Percentiles rank a stretch among this genome's conserved stretches.
phyloP scores from a whole-genome alignment of 257 asterid genomes.

The Nicotiana paniculata region DNA sequence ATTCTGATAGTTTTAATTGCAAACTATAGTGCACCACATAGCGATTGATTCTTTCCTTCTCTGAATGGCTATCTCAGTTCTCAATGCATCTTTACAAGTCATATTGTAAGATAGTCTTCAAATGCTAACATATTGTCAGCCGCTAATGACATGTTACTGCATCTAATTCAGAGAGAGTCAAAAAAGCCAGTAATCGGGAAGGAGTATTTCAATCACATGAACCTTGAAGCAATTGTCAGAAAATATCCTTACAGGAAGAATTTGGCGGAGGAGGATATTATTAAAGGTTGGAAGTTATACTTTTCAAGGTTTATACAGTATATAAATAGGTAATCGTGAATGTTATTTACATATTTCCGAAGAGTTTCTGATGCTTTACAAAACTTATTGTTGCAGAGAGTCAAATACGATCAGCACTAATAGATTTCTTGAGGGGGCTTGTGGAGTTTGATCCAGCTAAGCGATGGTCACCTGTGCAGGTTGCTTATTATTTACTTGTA shows the following conservation, averaged over 20 bases:
- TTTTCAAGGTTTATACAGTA: conserved; percentile 1
- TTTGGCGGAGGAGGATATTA: conserved; percentile 62
- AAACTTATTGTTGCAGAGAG: conserved; percentile 52
- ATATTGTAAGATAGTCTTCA: background rate
- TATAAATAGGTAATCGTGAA: background rate
- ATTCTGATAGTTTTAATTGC: background rate
- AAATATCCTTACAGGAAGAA: conserved; percentile 82
- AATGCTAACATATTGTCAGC: background rate
- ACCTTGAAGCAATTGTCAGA: conserved; percentile 74
- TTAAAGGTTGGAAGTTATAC: conserved; percentile 53
- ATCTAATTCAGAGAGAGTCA: conserved; percentile 66
- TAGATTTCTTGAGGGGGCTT: conserved; percentile 96
- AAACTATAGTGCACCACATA: background rate
- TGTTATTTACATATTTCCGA: conserved; percentile 14
- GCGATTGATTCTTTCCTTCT: background rate
- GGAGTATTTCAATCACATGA: conserved; percentile 89
- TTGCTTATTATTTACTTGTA: conserved; percentile 21
- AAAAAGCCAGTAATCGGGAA: conserved; percentile 83
- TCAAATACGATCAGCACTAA: conserved; percentile 65
- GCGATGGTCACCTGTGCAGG: conserved; percentile 99
- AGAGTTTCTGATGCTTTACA: conserved; percentile 10
- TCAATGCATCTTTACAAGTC: background rate
- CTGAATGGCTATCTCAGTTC: background rate
- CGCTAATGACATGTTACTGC: background rate
- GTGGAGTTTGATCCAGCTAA: conserved; percentile 95